A percentile compares a stretch with the other conserved stretches of the same genome.
Evolutionary conservation across 495 filamentous ascomycete genomes (phyloP).

Genomic region (Aspergillus asperescens): DNA sequence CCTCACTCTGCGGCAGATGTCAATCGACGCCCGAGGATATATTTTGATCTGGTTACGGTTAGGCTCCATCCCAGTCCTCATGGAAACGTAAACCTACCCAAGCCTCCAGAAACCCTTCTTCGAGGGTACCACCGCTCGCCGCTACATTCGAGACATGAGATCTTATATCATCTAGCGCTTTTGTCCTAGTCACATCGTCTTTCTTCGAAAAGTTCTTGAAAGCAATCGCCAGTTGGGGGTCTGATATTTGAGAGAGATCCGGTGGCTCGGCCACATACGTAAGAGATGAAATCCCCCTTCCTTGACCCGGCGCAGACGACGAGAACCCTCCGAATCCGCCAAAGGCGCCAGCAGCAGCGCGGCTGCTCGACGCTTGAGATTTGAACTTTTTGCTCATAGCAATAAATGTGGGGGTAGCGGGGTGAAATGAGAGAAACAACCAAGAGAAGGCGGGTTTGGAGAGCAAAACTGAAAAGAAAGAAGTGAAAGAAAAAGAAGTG

Average conservation of each 20-base stretch:
- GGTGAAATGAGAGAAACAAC: constrained; percentile 17
- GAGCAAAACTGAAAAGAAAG: not conserved
- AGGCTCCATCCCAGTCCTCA: constrained; percentile 9
- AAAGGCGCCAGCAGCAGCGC: constrained; percentile 51
- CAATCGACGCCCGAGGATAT: constrained; percentile 83
- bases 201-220: constrained; percentile 93
- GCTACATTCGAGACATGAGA: constrained; percentile 50
- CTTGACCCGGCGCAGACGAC: constrained; percentile 42
- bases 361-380: constrained; percentile 66
- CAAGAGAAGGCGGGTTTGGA: constrained; percentile 11
- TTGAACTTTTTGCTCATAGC: constrained; percentile 66
- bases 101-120: constrained; percentile 73
- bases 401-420: constrained; percentile 40
- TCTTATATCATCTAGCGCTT: constrained; percentile 82
- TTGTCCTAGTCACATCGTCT: constrained; percentile 87
- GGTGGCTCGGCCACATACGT: constrained; percentile 85
- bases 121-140: constrained; percentile 49
- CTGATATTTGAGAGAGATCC: constrained; percentile 69
- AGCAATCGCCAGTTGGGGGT: constrained; percentile 74
- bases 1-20: constrained; percentile 79
- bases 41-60: constrained; percentile 59
- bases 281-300: constrained; percentile 50
- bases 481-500: not conserved
- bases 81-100: constrained; percentile 63
- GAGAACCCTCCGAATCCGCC: constrained; percentile 44